These are phyloP conservation scores for Myotisia sp. DNA, from an alignment of 2,329 filamentous ascomycete genomes.

Conservation along the genomic window DNA sequence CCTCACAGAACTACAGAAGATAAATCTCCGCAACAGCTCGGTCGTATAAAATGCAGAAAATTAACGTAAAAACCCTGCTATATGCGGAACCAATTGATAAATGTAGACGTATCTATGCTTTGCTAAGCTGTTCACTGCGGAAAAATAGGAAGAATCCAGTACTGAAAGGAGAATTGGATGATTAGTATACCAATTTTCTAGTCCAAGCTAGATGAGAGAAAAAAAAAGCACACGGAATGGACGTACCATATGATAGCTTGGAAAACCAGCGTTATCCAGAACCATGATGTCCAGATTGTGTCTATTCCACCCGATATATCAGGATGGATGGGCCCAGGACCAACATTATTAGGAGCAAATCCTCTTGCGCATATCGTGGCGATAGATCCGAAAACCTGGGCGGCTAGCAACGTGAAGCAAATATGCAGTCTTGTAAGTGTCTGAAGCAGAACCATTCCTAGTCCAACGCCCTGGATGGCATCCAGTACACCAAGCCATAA, in stretches of 20 bases:
- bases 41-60: too few species aligned
- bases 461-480: conserved; percentile 49
- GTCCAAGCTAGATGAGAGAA: neutral
- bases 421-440: conserved; percentile 53
- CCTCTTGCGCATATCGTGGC: conserved; percentile 49
- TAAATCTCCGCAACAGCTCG: too few species aligned
- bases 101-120: too few species aligned
- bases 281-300: conserved; percentile 38
- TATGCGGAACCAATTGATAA: too few species aligned
- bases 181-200: conserved; percentile 5
- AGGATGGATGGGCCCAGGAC: conserved; percentile 49
- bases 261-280: conserved; percentile 46
- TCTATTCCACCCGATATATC: conserved; percentile 31
- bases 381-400: conserved; percentile 48
- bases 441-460: conserved; percentile 54
- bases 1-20: too few species aligned
- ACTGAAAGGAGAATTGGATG: conserved; percentile 13
- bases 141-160: conserved; percentile 31
- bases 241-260: conserved; percentile 47
- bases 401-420: conserved; percentile 24
- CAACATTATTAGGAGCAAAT: conserved; percentile 46
- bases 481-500: conserved; percentile 55
- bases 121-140: conserved; percentile 32
- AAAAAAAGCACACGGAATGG: conserved; percentile 22
- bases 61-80: too few species aligned